Evolutionary conservation across 208 protist species (phyloP).

Genomic region (Trypanosoma congolense): DNA sequence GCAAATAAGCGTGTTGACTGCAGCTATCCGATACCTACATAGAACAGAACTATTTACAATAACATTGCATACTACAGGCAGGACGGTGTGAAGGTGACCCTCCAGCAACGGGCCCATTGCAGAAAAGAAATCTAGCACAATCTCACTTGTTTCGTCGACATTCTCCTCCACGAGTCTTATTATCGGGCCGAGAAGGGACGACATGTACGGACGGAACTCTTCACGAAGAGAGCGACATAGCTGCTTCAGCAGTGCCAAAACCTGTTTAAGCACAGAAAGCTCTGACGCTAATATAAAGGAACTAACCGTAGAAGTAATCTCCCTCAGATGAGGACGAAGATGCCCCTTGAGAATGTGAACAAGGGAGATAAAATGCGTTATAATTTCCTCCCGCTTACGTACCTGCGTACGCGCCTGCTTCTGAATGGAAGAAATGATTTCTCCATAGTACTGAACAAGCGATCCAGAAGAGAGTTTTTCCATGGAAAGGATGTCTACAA

Average conservation of each 20-base stretch:
- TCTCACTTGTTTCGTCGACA: conserved; percentile 40
- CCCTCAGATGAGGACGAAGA: conserved; percentile 59
- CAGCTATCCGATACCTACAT: conserved; percentile 43
- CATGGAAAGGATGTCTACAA: conserved; percentile 69
- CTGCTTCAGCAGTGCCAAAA: conserved; percentile 64
- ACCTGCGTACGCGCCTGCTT: conserved; percentile 46
- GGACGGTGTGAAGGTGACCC: conserved; percentile 70
- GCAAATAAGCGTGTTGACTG: conserved; percentile 57
- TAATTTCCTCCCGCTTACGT: conserved; percentile 63
- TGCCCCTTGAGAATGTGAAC: conserved; percentile 56
- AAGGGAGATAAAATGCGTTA: conserved; percentile 52
- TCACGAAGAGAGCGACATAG: conserved; percentile 67
- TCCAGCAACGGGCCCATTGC: conserved; percentile 73
- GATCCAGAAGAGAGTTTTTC: conserved; percentile 42
- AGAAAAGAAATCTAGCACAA: conserved; percentile 72
- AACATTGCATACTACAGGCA: conserved; percentile 79
- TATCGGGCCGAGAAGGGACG: conserved; percentile 63
- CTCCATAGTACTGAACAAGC: conserved; percentile 46
- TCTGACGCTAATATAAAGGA: conserved; percentile 53
- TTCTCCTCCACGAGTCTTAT: conserved; percentile 56
- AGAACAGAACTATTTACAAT: conserved; percentile 52
- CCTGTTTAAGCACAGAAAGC: conserved; percentile 52
- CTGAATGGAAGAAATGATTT: conserved; percentile 64
- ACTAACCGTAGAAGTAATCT: conserved; percentile 48
- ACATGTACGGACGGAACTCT: conserved; percentile 78